phyloP scores from a whole-genome alignment of 2,329 filamentous ascomycete genomes.

The Ilyonectria robusta region DNA sequence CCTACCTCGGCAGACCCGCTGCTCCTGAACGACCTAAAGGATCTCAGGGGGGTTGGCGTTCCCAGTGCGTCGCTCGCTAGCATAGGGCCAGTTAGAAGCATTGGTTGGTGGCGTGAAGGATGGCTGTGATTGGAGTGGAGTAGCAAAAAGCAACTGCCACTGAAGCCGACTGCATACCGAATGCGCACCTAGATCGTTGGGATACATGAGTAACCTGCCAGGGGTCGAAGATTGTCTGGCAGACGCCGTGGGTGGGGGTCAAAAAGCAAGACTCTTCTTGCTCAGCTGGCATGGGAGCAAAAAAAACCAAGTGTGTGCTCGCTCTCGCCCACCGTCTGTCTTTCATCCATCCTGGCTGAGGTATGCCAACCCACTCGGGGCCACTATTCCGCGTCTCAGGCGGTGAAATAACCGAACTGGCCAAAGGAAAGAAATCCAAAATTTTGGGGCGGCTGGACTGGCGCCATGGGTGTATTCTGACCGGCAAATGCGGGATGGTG shows the following conservation, averaged over 20 bases:
- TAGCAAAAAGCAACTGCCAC: neutral
- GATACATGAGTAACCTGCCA: neutral
- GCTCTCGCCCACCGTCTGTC: constrained; percentile 4
- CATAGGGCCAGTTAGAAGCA: neutral
- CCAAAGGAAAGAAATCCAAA: constrained; percentile 3
- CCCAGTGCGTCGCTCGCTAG: neutral
- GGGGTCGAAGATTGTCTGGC: constrained; percentile 15
- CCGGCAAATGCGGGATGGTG: constrained; percentile 18
- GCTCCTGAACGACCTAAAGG: neutral
- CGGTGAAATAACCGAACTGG: constrained; percentile 34
- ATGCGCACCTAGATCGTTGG: constrained; percentile 2
- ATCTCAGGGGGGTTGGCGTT: no score
- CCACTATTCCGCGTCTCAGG: constrained; percentile 25
- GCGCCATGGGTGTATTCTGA: constrained; percentile 1
- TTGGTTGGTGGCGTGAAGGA: constrained; percentile 5
- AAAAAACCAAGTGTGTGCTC: constrained; percentile 1
- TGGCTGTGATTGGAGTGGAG: constrained; percentile 16
- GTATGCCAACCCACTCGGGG: constrained; percentile 14
- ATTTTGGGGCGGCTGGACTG: neutral
- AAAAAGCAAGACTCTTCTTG: constrained; percentile 30
- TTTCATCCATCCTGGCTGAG: constrained; percentile 12
- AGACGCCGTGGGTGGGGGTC: constrained; percentile 29
- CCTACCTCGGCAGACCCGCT: neutral
- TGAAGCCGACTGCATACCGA: constrained; percentile 8
- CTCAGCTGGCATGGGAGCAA: constrained; percentile 29